These are phyloP conservation scores for Phaffia tasmanica DNA, from an alignment of 768 basidiomycete genomes.

Conservation along the genomic window DNA sequence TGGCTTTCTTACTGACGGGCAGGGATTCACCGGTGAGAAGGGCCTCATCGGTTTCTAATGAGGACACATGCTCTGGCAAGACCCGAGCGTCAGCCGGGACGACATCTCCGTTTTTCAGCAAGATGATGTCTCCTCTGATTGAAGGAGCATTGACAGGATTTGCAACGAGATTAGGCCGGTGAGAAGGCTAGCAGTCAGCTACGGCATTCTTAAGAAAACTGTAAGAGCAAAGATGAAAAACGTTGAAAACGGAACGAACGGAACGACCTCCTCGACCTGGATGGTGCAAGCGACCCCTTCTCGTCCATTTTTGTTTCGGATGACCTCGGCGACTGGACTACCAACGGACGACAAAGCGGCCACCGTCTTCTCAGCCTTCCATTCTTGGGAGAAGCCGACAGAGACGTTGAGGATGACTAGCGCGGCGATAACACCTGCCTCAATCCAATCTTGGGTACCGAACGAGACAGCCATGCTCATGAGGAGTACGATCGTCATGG, in stretches of 20 bases:
- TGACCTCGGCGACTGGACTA: slow-evolving; percentile 38
- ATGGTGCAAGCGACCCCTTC: slow-evolving; percentile 28
- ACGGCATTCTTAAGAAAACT: neutral
- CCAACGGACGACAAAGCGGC: slow-evolving; percentile 40
- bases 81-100: slow-evolving; percentile 43
- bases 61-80: slow-evolving; percentile 40
- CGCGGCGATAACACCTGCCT: slow-evolving; percentile 35
- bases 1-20: slow-evolving; percentile 44
- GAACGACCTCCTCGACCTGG: slow-evolving; percentile 36
- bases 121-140: slow-evolving; percentile 41
- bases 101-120: slow-evolving; percentile 41
- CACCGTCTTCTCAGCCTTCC: slow-evolving; percentile 41
- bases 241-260: slow-evolving; percentile 22
- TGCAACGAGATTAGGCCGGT: neutral
- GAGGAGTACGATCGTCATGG: slow-evolving; percentile 34
- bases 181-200: neutral
- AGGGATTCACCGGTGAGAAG: slow-evolving; percentile 49
- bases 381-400: slow-evolving; percentile 37
- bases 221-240: too few relatives aligned
- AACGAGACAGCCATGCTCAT: slow-evolving; percentile 12
- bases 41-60: slow-evolving; percentile 47
- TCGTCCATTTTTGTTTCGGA: slow-evolving; percentile 29
- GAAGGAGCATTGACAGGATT: neutral
- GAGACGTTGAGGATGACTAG: slow-evolving; percentile 36
- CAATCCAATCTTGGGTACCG: slow-evolving; percentile 27